Percentiles rank a stretch among this genome's conserved stretches.
Evolutionary conservation across 2,329 filamentous ascomycete genomes (phyloP).

Genomic region (Penicillium sp.): DNA sequence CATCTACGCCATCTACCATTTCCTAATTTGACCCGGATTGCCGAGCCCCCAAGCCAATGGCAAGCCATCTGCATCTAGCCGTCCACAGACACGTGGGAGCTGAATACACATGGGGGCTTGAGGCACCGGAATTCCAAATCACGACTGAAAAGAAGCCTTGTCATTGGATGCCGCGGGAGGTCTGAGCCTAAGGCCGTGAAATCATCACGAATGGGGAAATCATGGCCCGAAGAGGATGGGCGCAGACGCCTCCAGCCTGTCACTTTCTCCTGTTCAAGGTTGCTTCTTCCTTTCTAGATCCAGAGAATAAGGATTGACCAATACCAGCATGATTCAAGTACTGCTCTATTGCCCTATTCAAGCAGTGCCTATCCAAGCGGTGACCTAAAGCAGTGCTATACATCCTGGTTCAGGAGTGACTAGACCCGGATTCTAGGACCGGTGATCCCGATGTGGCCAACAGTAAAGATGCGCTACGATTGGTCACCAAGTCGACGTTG

Average conservation of each 20-base stretch:
- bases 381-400: too few relatives aligned
- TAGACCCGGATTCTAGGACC: neutral
- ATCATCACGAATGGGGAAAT: neutral
- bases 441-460: conserved; percentile 4
- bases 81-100: neutral
- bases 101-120: neutral
- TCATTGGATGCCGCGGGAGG: neutral
- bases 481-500: neutral
- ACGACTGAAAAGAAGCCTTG: too few relatives aligned
- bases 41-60: neutral
- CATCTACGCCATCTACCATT: neutral
- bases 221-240: neutral
- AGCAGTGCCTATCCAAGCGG: neutral
- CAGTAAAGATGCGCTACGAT: neutral
- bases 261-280: neutral
- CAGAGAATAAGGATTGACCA: neutral
- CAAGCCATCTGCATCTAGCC: neutral
- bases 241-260: neutral
- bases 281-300: conserved; percentile 3
- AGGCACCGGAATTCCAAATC: neutral
- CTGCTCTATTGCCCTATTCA: too few relatives aligned
- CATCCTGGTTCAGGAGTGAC: too few relatives aligned
- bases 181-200: neutral
- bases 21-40: neutral
- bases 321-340: neutral